A percentile compares a stretch with the other conserved stretches of the same genome.
phyloP scores from a whole-genome alignment of 192 early-diverging fungal species.

The Jimgerdemannia flammicorona region DNA sequence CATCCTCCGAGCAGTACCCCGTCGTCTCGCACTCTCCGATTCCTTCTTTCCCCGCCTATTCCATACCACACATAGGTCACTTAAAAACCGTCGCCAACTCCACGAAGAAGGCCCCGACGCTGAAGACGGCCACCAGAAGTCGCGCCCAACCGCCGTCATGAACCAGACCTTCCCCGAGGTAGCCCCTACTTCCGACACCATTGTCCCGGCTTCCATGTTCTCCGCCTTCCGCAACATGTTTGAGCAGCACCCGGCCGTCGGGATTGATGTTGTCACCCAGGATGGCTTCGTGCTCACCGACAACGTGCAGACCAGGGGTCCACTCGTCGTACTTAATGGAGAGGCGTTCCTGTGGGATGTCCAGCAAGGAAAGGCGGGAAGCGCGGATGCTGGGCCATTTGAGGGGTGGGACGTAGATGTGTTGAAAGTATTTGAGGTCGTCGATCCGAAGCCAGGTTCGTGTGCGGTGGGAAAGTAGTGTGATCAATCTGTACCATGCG shows the following conservation, averaged over 20 bases:
- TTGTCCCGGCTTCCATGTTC: constrained; percentile 8
- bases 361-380: constrained; percentile 12
- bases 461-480: not conserved
- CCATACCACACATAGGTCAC: not conserved
- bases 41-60: not conserved
- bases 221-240: constrained; percentile 58
- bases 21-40: not conserved
- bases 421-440: constrained; percentile 51
- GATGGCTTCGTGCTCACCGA: constrained; percentile 52
- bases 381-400: constrained; percentile 4
- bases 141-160: constrained; percentile 11
- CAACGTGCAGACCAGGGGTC: constrained; percentile 38
- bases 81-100: not conserved
- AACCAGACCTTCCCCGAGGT: constrained; percentile 12
- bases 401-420: constrained; percentile 41
- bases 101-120: not conserved
- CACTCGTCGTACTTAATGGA: constrained; percentile 49
- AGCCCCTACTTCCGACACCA: constrained; percentile 17
- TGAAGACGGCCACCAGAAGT: constrained; percentile 10
- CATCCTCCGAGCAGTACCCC: not conserved
- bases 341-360: constrained; percentile 55
- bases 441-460: constrained; percentile 54
- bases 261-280: constrained; percentile 43
- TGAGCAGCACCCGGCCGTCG: constrained; percentile 37
- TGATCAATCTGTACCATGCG: too few species aligned